Conservation (phyloP, 1,284 basidiomycete species). For the Heterobasidion irregulare region DNA sequence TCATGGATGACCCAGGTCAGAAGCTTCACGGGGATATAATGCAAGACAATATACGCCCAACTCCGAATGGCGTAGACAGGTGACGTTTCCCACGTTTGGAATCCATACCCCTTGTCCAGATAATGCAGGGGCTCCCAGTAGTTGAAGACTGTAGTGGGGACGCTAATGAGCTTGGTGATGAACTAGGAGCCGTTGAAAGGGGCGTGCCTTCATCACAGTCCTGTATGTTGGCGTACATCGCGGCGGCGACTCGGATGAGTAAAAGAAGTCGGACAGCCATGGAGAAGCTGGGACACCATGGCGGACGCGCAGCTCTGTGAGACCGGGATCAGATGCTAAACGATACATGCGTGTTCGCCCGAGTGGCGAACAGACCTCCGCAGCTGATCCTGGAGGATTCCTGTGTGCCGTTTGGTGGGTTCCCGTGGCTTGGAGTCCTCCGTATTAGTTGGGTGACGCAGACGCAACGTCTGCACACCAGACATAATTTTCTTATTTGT, state of each 20-base stretch:
- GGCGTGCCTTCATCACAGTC: slow-evolving; percentile 93
- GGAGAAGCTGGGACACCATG: slow-evolving; percentile 80
- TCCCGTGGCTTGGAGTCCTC: slow-evolving; percentile 24
- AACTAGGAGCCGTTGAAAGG: background rate
- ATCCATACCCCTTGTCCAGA: slow-evolving; percentile 74
- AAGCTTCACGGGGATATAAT: slow-evolving; percentile 46
- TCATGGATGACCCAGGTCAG: slow-evolving; percentile 16
- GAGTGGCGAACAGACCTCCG: slow-evolving; percentile 38
- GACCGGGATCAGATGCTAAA: background rate
- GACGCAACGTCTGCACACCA: slow-evolving; percentile 1
- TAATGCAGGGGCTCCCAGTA: slow-evolving; percentile 99
- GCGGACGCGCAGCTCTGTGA: slow-evolving; percentile 53
- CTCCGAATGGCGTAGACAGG: slow-evolving; percentile 87
- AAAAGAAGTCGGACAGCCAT: slow-evolving; percentile 80
- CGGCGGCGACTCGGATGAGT: slow-evolving; percentile 76
- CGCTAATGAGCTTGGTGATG: background rate
- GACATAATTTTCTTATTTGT: background rate
- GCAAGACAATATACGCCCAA: slow-evolving; percentile 87
- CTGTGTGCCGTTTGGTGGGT: slow-evolving; percentile 40
- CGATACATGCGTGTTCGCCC: background rate
- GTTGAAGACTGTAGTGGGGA: slow-evolving; percentile 73
- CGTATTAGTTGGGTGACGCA: slow-evolving; percentile 25
- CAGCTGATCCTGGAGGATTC: slow-evolving; percentile 70
- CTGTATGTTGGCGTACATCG: slow-evolving; percentile 93
- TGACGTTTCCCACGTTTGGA: slow-evolving; percentile 98